Evolutionary conservation across 805 yeast species (phyloP), one percentile per base, ranked within the genome.

Genomic region (Yarrowia osloensis): DNA sequence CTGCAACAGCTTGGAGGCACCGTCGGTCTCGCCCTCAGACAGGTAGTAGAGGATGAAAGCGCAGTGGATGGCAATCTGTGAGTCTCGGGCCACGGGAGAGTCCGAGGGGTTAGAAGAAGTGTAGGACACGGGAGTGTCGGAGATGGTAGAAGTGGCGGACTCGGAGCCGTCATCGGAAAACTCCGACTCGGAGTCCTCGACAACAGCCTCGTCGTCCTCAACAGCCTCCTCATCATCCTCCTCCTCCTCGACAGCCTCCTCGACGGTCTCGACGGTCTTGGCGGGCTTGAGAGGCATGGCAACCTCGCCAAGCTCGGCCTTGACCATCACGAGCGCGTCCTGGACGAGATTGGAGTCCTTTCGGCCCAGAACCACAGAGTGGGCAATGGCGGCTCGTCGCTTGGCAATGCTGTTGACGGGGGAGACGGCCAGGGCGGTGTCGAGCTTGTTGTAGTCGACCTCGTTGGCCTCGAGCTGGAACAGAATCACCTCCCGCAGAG

Each of bases 361-460:
- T 22, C 71, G 67, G 2, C 73, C 76, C 13, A 71, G 69, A 35
- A 76, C 54, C 22, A 74, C 69, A 11, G 77, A 72, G 33, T 71
- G 73, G 7, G 75, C 72, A 44, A 74, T 71, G 11, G 72, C 67
- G 12, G 74, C 75, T 4, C 76, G 71, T 11, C 74, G 75, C 39
- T 68, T 69, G 17, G 72, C 72, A 44, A 69, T 69, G 52, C 76
- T 70, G 49, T 70, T 67, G 11, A 70, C 71, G 6, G 79, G 79
- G 12, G 74, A 73, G 26, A 76, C 71, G 35, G 68, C 67, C 28
- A 67, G 70, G 13, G 74, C 68, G 13, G 50, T 22, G 21, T 72
- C 69, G 4, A 73, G 67, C 62, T 62, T 65, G 35, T 59, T 54
- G 49, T 22, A 52, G 37, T 67, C 68, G 3, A 65, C 67, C 39